Evolutionary conservation across 1,284 basidiomycete species (phyloP).

Genomic region (Ganoderma sinense): DNA sequence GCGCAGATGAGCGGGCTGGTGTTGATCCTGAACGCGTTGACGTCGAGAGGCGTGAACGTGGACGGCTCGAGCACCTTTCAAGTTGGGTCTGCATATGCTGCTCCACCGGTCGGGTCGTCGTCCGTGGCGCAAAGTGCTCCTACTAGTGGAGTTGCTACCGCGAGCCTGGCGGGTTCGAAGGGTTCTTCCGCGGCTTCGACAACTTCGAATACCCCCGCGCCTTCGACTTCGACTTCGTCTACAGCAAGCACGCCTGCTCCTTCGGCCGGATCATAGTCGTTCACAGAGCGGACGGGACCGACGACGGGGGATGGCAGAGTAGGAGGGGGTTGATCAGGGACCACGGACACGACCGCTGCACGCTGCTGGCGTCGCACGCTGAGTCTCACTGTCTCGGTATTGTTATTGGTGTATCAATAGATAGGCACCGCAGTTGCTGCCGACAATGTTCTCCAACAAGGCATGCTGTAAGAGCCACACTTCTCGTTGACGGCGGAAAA

Average conservation of each 20-base stretch:
- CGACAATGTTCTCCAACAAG: neutral
- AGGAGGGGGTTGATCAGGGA: slow-evolving; percentile 21
- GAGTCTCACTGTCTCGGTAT: slow-evolving; percentile 21
- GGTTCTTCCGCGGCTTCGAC: slow-evolving; percentile 20
- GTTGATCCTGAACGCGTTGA: slow-evolving; percentile 71
- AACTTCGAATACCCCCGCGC: slow-evolving; percentile 11
- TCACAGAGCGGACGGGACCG: neutral
- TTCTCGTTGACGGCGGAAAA: slow-evolving; percentile 17
- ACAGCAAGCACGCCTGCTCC: slow-evolving; percentile 3
- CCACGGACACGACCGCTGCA: neutral
- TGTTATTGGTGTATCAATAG: slow-evolving; percentile 29
- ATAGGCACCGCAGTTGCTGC: slow-evolving; percentile 11
- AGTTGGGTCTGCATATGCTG: neutral
- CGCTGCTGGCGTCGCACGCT: slow-evolving; percentile 1
- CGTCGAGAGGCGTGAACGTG: slow-evolving; percentile 39
- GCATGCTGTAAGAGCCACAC: slow-evolving; percentile 8
- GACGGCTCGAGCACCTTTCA: slow-evolving; percentile 19
- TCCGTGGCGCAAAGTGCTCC: slow-evolving; percentile 4
- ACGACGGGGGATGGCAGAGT: slow-evolving; percentile 9
- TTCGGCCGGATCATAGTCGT: slow-evolving; percentile 6
- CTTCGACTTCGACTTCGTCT: slow-evolving; percentile 20
- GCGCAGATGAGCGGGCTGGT: slow-evolving; percentile 78
- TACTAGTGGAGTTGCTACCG: slow-evolving; percentile 4
- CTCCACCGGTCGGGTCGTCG: neutral
- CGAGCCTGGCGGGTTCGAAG: slow-evolving; percentile 6